Conservation (phyloP, 495 filamentous ascomycete species). For the Penicillium turbatum region DNA sequence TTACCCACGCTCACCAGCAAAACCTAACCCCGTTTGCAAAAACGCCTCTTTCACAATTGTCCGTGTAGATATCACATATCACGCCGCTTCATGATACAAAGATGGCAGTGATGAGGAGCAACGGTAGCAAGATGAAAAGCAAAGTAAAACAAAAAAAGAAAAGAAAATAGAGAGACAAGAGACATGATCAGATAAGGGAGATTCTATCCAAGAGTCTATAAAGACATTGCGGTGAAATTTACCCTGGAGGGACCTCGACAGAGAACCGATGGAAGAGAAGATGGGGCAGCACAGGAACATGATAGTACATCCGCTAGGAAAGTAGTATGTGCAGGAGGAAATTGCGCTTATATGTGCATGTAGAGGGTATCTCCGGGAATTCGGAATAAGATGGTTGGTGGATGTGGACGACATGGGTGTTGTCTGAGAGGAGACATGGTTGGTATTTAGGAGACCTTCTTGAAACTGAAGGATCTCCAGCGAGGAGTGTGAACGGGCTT, state of each 20-base stretch:
- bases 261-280: slow-evolving; percentile 13
- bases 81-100: slow-evolving; percentile 22
- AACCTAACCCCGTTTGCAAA: slow-evolving; percentile 6
- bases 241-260: not conserved
- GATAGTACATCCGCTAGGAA: slow-evolving; percentile 37
- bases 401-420: slow-evolving; percentile 14
- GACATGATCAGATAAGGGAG: slow-evolving; percentile 1
- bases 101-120: slow-evolving; percentile 9
- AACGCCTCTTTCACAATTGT: slow-evolving; percentile 27
- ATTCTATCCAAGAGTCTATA: slow-evolving; percentile 14
- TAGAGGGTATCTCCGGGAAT: slow-evolving; percentile 23
- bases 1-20: slow-evolving; percentile 18
- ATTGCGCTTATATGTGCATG: slow-evolving; percentile 27
- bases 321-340: slow-evolving; percentile 34
- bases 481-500: slow-evolving; percentile 19
- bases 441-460: slow-evolving; percentile 20
- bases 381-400: slow-evolving; percentile 1
- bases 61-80: slow-evolving; percentile 35
- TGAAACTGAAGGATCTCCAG: slow-evolving; percentile 31
- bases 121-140: not conserved
- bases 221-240: slow-evolving; percentile 17
- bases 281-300: slow-evolving; percentile 24
- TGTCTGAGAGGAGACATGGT: slow-evolving; percentile 13
- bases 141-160: slow-evolving; percentile 14
- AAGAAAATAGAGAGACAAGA: not conserved